Evolutionary conservation across 345 rosid genomes (phyloP).

Genomic region (Heritiera fomes): DNA sequence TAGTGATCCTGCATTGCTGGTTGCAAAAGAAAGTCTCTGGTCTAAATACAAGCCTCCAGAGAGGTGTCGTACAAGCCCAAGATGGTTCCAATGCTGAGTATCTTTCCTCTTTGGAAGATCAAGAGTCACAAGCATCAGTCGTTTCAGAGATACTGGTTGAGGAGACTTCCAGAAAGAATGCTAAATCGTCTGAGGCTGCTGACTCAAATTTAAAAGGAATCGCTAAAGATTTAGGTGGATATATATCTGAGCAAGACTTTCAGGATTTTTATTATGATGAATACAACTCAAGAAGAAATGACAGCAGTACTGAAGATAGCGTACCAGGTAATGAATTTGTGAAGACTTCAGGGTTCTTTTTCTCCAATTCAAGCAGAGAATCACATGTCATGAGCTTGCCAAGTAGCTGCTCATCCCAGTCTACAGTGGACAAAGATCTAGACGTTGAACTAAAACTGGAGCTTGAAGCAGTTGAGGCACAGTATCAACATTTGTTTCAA

Average conservation of each 20-base stretch:
- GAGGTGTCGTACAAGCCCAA: slow-evolving; percentile 24
- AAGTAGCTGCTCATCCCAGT: slow-evolving; percentile 39
- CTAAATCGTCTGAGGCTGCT: slow-evolving; percentile 27
- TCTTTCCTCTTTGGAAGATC: slow-evolving; percentile 38
- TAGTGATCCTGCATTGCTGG: slow-evolving; percentile 21
- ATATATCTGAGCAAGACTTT: slow-evolving; percentile 28
- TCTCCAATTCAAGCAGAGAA: slow-evolving; percentile 31
- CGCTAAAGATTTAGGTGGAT: slow-evolving; percentile 31
- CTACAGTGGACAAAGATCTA: slow-evolving; percentile 32
- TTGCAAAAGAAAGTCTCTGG: slow-evolving; percentile 23
- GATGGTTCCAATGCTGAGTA: slow-evolving; percentile 18
- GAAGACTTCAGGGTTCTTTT: slow-evolving; percentile 30
- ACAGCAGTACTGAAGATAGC: slow-evolving; percentile 30
- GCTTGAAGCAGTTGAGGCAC: slow-evolving; percentile 62
- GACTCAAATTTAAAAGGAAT: slow-evolving; percentile 33
- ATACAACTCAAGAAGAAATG: slow-evolving; percentile 28
- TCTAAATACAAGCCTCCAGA: slow-evolving; percentile 15
- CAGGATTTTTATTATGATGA: slow-evolving; percentile 34
- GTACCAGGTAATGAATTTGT: slow-evolving; percentile 26
- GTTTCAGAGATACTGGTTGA: slow-evolving; percentile 41
- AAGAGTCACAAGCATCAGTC: slow-evolving; percentile 41
- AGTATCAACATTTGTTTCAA: slow-evolving; percentile 56
- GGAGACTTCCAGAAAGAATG: slow-evolving; percentile 30
- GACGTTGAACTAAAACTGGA: slow-evolving; percentile 56
- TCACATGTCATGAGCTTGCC: slow-evolving; percentile 35